A percentile compares a stretch with the other conserved stretches of the same genome.
Evolutionary conservation across 2,329 filamentous ascomycete species (phyloP).

Genomic region (Ceratocystiopsis sp.): DNA sequence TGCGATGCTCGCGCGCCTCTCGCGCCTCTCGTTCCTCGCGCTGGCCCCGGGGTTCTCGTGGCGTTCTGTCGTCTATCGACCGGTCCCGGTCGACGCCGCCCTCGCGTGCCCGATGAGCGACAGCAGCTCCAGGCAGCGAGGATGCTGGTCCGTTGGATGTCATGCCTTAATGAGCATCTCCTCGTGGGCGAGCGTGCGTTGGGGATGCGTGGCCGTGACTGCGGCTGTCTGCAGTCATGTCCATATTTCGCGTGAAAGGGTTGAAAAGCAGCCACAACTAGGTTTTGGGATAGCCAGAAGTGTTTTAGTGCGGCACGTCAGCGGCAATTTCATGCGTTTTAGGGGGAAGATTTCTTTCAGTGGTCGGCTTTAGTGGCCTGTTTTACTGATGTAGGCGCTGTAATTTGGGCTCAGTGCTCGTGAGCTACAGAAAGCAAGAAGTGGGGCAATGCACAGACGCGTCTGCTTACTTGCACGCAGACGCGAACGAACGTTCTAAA

Average conservation of each 20-base stretch:
- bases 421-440: too few species aligned
- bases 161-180: constrained; percentile 18
- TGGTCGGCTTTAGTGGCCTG: too few species aligned
- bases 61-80: constrained; percentile 6
- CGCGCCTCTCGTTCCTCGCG: constrained; percentile 2
- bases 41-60: constrained; percentile 10
- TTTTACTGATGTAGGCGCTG: too few species aligned
- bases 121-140: constrained; percentile 12
- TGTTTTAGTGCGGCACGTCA: too few species aligned
- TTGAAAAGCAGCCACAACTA: constrained; percentile 12
- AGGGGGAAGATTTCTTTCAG: background rate
- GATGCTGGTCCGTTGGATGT: constrained; percentile 15
- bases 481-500: background rate
- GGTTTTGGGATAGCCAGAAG: background rate
- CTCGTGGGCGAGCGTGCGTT: constrained; percentile 7
- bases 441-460: too few species aligned
- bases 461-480: too few species aligned
- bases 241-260: constrained; percentile 19
- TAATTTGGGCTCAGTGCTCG: too few species aligned
- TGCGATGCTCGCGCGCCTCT: constrained; percentile 11
- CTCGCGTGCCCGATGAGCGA: constrained; percentile 12
- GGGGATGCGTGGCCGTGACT: constrained; percentile 14
- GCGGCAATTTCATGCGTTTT: background rate
- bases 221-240: constrained; percentile 24
- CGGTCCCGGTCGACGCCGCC: background rate